Evolutionary conservation across 108 stramenopile genomes (phyloP).

Genomic region (Nannochloropsis salina): DNA sequence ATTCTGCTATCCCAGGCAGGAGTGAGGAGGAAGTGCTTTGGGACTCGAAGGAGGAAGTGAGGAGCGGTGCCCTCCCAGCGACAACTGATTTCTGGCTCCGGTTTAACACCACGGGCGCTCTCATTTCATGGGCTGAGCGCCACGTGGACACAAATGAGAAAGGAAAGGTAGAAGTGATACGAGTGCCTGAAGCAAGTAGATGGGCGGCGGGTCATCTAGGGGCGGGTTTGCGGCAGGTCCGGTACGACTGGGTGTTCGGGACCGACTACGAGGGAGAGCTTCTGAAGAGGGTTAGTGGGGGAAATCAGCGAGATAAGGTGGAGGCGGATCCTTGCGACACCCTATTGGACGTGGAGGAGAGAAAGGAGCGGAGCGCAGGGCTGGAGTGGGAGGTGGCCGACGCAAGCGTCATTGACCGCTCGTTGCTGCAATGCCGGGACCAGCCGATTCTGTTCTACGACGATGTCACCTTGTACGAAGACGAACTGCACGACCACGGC

Average conservation of each 20-base stretch:
- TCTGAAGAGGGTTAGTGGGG: not conserved
- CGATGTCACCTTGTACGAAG: slow-evolving; percentile 48
- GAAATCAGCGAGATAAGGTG: not conserved
- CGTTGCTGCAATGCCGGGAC: slow-evolving; percentile 38
- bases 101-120: slow-evolving; percentile 11
- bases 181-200: not conserved
- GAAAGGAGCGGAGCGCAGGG: not conserved
- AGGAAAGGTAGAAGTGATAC: not conserved
- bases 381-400: slow-evolving; percentile 31
- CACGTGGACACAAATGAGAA: not conserved
- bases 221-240: not conserved
- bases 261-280: slow-evolving; percentile 14
- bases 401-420: slow-evolving; percentile 47
- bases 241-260: slow-evolving; percentile 14
- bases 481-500: slow-evolving; percentile 51
- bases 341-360: not conserved
- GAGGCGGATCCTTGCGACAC: slow-evolving; percentile 5
- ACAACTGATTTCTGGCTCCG: not conserved
- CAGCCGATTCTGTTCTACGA: slow-evolving; percentile 52
- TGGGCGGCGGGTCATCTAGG: not conserved
- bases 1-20: not conserved
- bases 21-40: not conserved
- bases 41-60: not conserved
- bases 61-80: not conserved
- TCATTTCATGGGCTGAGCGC: not conserved